Evolutionary conservation across 2,329 filamentous ascomycete genomes (phyloP).

Genomic region (Pestalotiopsis sp.): DNA sequence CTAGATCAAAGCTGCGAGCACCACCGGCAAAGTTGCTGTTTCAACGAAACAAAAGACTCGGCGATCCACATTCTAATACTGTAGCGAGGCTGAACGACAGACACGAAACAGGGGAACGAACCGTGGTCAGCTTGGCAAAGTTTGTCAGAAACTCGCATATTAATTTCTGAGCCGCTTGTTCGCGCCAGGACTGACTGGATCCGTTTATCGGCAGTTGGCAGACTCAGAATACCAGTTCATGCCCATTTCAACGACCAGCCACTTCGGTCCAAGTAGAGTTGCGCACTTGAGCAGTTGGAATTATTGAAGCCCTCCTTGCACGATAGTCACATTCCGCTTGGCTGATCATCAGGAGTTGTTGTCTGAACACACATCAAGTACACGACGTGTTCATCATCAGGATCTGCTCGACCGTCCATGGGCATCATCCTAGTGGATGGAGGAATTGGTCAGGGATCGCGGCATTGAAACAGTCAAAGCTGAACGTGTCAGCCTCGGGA

Average conservation of each 20-base stretch:
- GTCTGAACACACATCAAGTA: neutral
- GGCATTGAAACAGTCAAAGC: neutral
- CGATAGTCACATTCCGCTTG: neutral
- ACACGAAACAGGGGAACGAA: neutral
- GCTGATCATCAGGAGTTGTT: neutral
- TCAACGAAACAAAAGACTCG: neutral
- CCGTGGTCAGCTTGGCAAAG: neutral
- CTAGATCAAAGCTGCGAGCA: neutral
- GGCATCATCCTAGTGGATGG: neutral
- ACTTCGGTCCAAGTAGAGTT: neutral
- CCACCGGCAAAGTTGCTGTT: neutral
- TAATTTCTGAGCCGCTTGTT: neutral
- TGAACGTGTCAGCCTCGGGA: neutral
- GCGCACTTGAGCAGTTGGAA: no score
- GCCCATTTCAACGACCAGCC: neutral
- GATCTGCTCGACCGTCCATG: neutral
- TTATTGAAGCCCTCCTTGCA: no score
- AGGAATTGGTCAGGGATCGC: neutral
- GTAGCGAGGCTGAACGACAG: constrained; percentile 10
- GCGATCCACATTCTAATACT: neutral
- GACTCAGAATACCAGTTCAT: neutral
- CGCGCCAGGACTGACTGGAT: neutral
- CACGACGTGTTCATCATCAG: neutral
- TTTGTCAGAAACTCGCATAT: neutral
- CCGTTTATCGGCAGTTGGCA: neutral